Base-by-base conservation (phyloP, 257 asterid species). In the Catharanthus roseus region DNA sequence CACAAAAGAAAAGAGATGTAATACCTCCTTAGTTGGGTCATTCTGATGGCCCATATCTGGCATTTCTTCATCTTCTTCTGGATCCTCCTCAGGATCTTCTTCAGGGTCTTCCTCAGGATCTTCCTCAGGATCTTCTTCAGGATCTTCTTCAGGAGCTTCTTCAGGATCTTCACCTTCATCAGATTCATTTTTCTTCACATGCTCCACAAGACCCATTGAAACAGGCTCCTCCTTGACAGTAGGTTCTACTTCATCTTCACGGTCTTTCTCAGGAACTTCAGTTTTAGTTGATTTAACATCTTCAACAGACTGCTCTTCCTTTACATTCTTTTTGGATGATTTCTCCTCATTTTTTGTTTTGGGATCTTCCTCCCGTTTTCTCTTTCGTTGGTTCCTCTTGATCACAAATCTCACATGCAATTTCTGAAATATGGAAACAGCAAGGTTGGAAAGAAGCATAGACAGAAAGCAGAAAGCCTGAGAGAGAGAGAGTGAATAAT, bases 311-410 rank as follows among this genome's bases (percentile, higher is more conserved):
- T 80, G 77, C 21, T 74, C 85, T 49, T 75, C 67, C 85, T 83
- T 91, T 19, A 70, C 81, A 49, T 91, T 90, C 85, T 89, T 95
- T 70, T 67, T 78, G 3, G 86, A 49, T 64, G 85, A 77, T 81
- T 76, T 79, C 34, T 81, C 89, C 74, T 80, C 90, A 47, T 65
- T 69, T 76, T 82, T 86, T 77, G 70, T 84, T 81, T 77, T 74
- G 26, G 85, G 60, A 63, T 76, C 74, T 60, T 91, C 92, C 58
- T 84, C 91, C 82, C 96, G 80, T 16, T 70, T 85, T 72, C 99
- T 88, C 84, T 95, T 95, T 81, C 80, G 81, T 77, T 78, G 90
- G 74, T 81, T 91, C 79, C 90, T 81, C 85, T 88, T 85, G 50
- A 50, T 77, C 31, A 85, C 87, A 77, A 83, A 83, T 65, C 77